phyloP scores from a whole-genome alignment of 2,329 filamentous ascomycete genomes.

The Xylaria polymorpha region DNA sequence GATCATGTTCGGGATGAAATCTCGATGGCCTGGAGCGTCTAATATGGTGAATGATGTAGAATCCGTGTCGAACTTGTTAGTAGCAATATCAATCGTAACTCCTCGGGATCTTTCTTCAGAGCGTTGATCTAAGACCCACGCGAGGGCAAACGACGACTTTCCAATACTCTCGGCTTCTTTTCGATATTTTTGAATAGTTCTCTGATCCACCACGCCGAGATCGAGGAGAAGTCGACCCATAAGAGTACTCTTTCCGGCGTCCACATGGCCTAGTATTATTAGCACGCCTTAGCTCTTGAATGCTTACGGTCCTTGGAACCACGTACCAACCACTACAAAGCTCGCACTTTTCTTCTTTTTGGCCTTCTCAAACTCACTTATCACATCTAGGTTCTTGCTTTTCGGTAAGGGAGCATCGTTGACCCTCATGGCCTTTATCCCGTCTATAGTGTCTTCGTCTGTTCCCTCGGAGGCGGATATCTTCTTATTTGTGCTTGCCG shows the following conservation, averaged over 20 bases:
- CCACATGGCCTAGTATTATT: conserved; percentile 79
- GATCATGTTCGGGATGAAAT: conserved; percentile 99
- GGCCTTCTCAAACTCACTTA: conserved; percentile 81
- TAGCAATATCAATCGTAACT: conserved; percentile 96
- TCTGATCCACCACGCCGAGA: conserved; percentile 85
- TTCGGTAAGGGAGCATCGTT: conserved; percentile 68
- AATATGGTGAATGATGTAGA: conserved; percentile 91
- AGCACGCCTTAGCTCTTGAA: conserved; percentile 11
- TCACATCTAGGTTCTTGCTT: conserved; percentile 85
- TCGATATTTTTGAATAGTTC: conserved; percentile 87
- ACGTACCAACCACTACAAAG: conserved; percentile 89
- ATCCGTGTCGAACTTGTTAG: conserved; percentile 91
- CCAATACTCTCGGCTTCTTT: conserved; percentile 91
- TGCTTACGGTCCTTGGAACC: neutral
- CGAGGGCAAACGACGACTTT: conserved; percentile 94
- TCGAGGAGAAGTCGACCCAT: conserved; percentile 96
- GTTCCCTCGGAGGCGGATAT: conserved; percentile 52
- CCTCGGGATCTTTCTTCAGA: conserved; percentile 89
- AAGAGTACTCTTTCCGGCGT: conserved; percentile 96
- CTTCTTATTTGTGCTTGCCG: conserved; percentile 55
- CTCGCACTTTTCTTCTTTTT: conserved; percentile 83
- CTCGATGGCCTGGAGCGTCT: conserved; percentile 92
- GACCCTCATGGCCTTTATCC: conserved; percentile 57
- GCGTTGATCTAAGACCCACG: conserved; percentile 95
- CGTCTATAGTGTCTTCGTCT: conserved; percentile 50